A percentile compares a stretch with the other conserved stretches of the same genome.
Conservation (phyloP, 495 filamentous ascomycete genomes). For the Penicillium robsamsonii region DNA sequence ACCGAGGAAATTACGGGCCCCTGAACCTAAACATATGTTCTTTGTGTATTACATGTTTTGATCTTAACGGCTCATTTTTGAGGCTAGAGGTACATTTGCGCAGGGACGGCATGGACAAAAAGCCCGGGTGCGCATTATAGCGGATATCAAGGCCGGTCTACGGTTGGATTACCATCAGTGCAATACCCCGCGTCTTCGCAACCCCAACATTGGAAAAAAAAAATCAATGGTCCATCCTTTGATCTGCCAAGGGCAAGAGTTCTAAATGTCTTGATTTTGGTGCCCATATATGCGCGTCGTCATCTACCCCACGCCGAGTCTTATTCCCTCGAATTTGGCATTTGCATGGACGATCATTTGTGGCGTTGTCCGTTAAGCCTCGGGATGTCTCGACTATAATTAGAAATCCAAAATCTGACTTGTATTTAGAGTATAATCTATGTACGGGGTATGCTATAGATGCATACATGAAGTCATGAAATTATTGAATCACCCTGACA, state of each 20-base stretch:
- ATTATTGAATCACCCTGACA: not conserved
- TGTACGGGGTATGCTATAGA: not conserved
- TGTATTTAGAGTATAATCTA: not conserved
- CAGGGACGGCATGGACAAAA: not conserved
- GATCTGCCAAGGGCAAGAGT: not conserved
- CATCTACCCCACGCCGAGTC: not conserved
- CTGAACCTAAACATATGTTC: not conserved
- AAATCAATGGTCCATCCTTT: not conserved
- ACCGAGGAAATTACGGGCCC: not conserved
- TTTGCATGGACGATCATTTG: slow-evolving; percentile 1
- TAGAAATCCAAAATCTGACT: not conserved
- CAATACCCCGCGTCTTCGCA: not conserved
- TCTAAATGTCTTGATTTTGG: not conserved
- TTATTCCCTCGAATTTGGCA: not conserved
- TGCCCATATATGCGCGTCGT: not conserved
- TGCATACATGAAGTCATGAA: not conserved
- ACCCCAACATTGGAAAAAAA: not conserved
- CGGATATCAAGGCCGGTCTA: not conserved
- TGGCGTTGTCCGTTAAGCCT: slow-evolving; percentile 3
- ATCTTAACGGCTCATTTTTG: not conserved
- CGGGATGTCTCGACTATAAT: not conserved
- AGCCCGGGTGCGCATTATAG: not conserved
- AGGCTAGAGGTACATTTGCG: not conserved
- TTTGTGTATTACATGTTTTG: not conserved
- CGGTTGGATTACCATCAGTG: not conserved